Conservation (phyloP, 768 basidiomycete species). For the Auricularia sp. region DNA sequence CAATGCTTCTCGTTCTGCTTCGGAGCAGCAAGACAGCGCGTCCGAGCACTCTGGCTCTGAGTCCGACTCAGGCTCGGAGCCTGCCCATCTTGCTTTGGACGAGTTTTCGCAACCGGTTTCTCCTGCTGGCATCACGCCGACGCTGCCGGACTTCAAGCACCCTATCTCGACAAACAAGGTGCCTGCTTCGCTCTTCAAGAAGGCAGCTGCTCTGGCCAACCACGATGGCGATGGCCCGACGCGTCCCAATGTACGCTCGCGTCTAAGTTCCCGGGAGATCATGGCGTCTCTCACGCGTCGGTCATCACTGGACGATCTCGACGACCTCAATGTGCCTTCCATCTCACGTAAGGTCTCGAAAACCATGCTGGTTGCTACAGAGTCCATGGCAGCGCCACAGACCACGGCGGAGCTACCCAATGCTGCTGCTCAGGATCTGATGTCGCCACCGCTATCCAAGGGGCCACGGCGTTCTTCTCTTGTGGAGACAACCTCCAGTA, state of each 20-base stretch:
- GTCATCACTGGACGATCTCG: conserved; percentile 64
- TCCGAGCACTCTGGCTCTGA: not conserved
- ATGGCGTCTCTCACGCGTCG: conserved; percentile 46
- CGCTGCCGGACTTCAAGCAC: conserved; percentile 70
- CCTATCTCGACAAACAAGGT: conserved; percentile 60
- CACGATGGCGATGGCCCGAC: conserved; percentile 52
- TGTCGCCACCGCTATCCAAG: not conserved
- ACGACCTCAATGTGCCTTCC: conserved; percentile 57
- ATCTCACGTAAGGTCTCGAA: conserved; percentile 52
- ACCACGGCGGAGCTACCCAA: not conserved
- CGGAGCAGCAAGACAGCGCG: not conserved
- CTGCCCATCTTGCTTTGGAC: not conserved
- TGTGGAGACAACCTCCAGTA: not conserved
- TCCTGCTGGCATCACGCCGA: conserved; percentile 28
- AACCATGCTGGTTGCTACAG: not conserved
- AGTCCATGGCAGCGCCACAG: not conserved
- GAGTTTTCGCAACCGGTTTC: not conserved
- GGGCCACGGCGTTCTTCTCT: not conserved
- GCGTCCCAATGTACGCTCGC: conserved; percentile 61
- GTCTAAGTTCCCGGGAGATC: conserved; percentile 63
- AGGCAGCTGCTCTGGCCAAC: conserved; percentile 42
- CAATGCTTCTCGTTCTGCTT: not conserved
- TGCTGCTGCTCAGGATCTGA: not conserved
- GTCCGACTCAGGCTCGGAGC: not conserved
- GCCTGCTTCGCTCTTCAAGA: conserved; percentile 71